Base-by-base conservation (phyloP, 345 rosid genomes). In the Eutrema japonicum region DNA sequence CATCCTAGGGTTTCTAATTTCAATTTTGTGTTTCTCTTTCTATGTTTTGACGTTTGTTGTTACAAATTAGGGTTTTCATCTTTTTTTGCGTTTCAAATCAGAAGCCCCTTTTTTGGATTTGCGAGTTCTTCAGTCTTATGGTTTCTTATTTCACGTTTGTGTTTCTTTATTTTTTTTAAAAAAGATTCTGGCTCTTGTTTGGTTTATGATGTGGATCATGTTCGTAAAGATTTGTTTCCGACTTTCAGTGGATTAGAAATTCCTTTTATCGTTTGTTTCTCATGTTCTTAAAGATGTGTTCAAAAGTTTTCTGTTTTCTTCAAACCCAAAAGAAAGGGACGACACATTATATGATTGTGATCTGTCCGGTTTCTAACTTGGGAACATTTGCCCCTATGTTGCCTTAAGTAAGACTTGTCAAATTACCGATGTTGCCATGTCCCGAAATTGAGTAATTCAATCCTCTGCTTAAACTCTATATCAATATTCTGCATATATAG, bases 351-450 rank as follows among this genome's bases (percentile, higher is more conserved):
- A 22, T 59, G 18, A 40, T 40, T 59, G 64, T 59, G n/a, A 1
- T 58, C 8, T 29, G 66, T 62, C 26, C 38, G 26, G 51, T 30
- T 62, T 62, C 51, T 62, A 29, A 29, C 0, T 62, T 62, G 52
- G 66, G 66, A 8, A 62, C 4, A 62, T 2, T 62, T 14, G 45
- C 6, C 42, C 30, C 4, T 30, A 57, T 14, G 30, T 47, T 62
- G 38, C 52, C 66, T 29, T 29, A n/a, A 43, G n/a, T 10, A 27
- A 58, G 22, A 18, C 22, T 18, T 18, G 22, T 18, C 22, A 18
- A 18, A 18, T 18, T 18, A 18, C 22, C 22, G 22, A 18, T 18
- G 22, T 18, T 18, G 22, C 22, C 22, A 18, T 10, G 35, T 4
- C 35, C 35, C 35, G 35, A 32, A 4, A 32, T 32, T 32, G 35